These are phyloP conservation scores for Hypomyces perniciosus DNA, from an alignment of 2,329 filamentous ascomycete species.

Conservation along the genomic window DNA sequence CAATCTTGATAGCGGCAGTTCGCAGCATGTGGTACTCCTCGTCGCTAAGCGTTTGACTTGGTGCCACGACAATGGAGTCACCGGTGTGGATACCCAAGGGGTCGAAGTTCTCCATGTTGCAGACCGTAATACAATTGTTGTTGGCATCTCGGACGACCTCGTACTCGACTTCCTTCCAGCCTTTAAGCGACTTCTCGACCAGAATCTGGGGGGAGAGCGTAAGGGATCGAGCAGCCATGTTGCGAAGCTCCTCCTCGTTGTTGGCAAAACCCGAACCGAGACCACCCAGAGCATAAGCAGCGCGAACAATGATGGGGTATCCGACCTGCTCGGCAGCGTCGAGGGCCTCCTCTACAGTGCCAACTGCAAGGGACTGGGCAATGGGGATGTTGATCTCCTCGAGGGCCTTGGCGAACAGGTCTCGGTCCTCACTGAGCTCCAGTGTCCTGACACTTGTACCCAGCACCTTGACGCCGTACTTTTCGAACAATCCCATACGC, in stretches of 20 bases:
- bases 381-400: constrained; percentile 98
- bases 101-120: constrained; percentile 82
- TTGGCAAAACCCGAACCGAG: constrained; percentile 94
- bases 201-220: constrained; percentile 93
- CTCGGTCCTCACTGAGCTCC: constrained; percentile 91
- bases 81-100: constrained; percentile 96
- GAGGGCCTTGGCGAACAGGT: constrained; percentile 90
- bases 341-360: constrained; percentile 85
- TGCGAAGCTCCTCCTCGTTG: constrained; percentile 87
- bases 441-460: constrained; percentile 92
- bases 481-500: constrained; percentile 89
- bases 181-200: constrained; percentile 97
- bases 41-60: constrained; percentile 92
- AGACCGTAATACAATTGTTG: constrained; percentile 99
- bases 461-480: constrained; percentile 90
- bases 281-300: constrained; percentile 92
- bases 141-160: constrained; percentile 94
- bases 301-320: constrained; percentile 96
- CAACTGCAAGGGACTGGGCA: constrained; percentile 89
- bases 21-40: constrained; percentile 99
- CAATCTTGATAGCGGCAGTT: constrained; percentile 95
- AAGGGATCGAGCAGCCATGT: constrained; percentile 86
- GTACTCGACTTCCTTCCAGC: constrained; percentile 99
- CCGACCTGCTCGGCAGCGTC: constrained; percentile 80
- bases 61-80: constrained; percentile 97